A percentile compares a stretch with the other conserved stretches of the same genome.
These are phyloP conservation scores for Colletotrichum magnum DNA, from an alignment of 2,329 filamentous ascomycete species.

Conservation along the genomic window DNA sequence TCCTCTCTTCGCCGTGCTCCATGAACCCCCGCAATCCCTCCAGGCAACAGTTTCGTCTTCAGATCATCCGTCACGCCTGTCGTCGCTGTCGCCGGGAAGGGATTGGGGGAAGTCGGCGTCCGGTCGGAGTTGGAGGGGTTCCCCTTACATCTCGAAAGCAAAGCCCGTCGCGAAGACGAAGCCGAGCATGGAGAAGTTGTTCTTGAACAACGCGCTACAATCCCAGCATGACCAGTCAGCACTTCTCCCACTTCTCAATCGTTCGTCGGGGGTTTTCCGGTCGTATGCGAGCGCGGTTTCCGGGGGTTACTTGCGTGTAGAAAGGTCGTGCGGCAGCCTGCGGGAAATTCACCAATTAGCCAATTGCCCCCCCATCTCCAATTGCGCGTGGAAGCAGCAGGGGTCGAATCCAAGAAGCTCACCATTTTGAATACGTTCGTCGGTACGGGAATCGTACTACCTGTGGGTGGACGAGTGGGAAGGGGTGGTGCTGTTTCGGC, in stretches of 20 bases:
- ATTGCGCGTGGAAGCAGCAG: no score
- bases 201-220: constrained; percentile 83
- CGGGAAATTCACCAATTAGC: constrained; percentile 53
- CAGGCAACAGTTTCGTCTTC: neutral
- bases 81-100: neutral
- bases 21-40: neutral
- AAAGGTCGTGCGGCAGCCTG: constrained; percentile 54
- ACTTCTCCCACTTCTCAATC: neutral
- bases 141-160: constrained; percentile 88
- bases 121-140: constrained; percentile 3
- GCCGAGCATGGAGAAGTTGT: constrained; percentile 89
- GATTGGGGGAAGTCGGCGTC: no score
- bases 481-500: no score
- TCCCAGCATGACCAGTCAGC: constrained; percentile 20
- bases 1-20: neutral
- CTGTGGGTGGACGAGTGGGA: no score
- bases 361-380: constrained; percentile 10
- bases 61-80: neutral
- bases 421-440: constrained; percentile 53
- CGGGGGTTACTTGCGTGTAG: constrained; percentile 55
- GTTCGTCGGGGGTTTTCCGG: no score
- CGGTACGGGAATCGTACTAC: neutral
- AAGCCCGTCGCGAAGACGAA: constrained; percentile 91
- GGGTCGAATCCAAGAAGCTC: constrained; percentile 37
- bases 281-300: neutral